Evolutionary conservation across 2,329 filamentous ascomycete genomes (phyloP).

Genomic region (Neopestalotiopsis sp.): DNA sequence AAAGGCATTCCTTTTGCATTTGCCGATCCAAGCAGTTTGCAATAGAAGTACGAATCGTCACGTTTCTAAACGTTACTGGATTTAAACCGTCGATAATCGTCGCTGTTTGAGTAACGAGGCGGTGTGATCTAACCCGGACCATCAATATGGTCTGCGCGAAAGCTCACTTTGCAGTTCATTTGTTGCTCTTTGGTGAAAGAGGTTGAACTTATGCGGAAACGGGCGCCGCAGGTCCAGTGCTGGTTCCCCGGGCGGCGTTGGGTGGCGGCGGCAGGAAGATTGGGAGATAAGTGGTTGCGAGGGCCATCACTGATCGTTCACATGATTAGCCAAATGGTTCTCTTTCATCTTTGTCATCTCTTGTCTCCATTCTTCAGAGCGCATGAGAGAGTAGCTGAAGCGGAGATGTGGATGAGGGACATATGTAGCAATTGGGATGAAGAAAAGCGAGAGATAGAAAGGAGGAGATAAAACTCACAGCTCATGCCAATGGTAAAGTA

Average conservation of each 20-base stretch:
- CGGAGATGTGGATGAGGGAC: no score
- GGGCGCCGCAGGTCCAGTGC: conserved; percentile 40
- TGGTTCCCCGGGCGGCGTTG: conserved; percentile 36
- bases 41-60: neutral
- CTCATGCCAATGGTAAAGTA: conserved; percentile 81
- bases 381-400: no score
- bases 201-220: conserved; percentile 26
- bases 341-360: neutral
- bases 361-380: neutral
- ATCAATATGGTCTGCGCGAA: no score
- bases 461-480: conserved; percentile 53
- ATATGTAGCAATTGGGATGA: no score
- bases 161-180: neutral
- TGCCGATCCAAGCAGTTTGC: neutral
- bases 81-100: neutral
- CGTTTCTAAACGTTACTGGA: neutral
- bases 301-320: conserved; percentile 59
- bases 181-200: neutral
- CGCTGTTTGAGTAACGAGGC: neutral
- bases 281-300: conserved; percentile 58
- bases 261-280: conserved; percentile 53
- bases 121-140: no score
- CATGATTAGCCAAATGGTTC: neutral
- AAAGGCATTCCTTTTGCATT: neutral
- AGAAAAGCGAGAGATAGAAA: no score